Base-by-base conservation (phyloP, 768 basidiomycete species). In the Suillus tomentosus region DNA sequence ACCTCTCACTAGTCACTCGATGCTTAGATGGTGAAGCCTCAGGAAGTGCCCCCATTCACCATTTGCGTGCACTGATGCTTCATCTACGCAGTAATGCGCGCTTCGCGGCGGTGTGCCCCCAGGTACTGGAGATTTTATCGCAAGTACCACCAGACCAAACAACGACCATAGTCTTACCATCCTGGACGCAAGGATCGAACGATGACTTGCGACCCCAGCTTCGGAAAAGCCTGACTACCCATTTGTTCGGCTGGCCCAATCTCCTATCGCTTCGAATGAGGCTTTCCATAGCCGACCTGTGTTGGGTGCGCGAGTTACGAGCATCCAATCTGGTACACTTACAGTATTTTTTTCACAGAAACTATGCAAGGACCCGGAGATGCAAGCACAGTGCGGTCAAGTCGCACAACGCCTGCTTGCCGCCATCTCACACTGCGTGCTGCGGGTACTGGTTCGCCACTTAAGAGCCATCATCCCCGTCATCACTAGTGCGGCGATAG, bases 211-310 rank as follows among this genome's bases (percentile, higher is more conserved):
- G 79, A 27, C 63, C 64, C 27, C 79, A 79, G n/a, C 82, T 90
- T 64, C 77, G 83, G 51, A 73, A 72, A 17, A 86, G 87, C 65
- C 70, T 92, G 19, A 68, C 77, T 0, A 79, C 77, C 10, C 84
- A 89, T 70, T 74, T 92, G 15, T 91, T 86, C 70, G 90, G 90
- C 1, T 87, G 82, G 80, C 80, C 85, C 59, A 72, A 73, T 55
- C 70, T 90, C 27, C 71, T 85, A 47, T 80, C 79, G 0, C 75
- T 87, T 40, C 81, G 89, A 57, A 79, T 90, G 79, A 77, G 83
- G 50, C 78, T 91, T 61, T 79, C 84, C 9, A 63, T 81, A 15
- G 74, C 82, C 3, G 77, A 76, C 64, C 78, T 77, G 64, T 83
- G 83, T 62, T 77, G 80, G 79, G 82, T 82, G 57, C 55, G 74